Base-by-base conservation (phyloP, 768 basidiomycete species). In the Ramaria sp. region DNA sequence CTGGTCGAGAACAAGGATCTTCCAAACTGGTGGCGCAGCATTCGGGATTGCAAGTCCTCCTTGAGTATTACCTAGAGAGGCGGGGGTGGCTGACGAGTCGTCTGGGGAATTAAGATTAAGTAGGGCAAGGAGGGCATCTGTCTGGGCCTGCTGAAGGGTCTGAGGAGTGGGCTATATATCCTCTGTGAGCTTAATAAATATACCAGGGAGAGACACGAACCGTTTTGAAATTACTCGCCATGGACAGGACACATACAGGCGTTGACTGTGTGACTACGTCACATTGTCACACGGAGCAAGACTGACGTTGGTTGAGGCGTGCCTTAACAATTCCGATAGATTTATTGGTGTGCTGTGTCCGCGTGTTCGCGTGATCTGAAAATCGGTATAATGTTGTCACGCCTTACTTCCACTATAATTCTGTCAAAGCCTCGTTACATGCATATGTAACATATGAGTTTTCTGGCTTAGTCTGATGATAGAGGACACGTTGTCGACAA, bases 1-100 rank as follows among this genome's bases (percentile, higher is more conserved):
- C 65, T 96, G 91, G 69, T 99, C 96, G 54, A 99, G 75, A 1
- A 99, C 86, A 10, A 99, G 74, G 13, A 98, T 84, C 70, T 99
- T 99, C 95, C 96, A 99, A 4, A 96, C 84, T 5, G 91, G 83
- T 31, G 91, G 89, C 0, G 79, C 82, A 27, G 77, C 69, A 7
- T 77, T 69, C 1, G 81, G 72, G 2, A 74, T 68, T 62, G 82
- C 85, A 58, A 74, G 66, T 13, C 67, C 62, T 17, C 57, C 58
- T 34, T 65, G 61, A 10, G 73, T 66, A 59, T 77, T 77, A 15
- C 70, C 69, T 22, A 61, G 62, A 0, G 70, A 63, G 24, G 72
- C 67, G 22, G 70, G 57, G 4, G 68, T 62, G 13, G 65, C 59
- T 39, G 72, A 51, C 27, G 72, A 38, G 51, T 83, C 78, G 7